Evolutionary conservation across 306 rosid genomes (phyloP).

Genomic region (Sicyos edulis): DNA sequence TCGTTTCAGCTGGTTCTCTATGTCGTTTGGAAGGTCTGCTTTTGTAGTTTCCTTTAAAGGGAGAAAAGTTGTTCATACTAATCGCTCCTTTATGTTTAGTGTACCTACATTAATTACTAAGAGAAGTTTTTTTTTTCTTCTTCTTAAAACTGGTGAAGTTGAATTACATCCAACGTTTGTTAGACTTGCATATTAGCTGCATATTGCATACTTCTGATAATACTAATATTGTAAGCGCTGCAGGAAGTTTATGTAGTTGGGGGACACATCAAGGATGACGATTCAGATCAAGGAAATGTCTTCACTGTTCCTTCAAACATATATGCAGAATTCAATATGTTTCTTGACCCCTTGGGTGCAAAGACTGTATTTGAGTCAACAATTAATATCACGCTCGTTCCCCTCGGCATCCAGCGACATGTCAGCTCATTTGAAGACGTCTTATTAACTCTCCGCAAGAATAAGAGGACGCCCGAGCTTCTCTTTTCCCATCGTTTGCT

Average conservation of each 20-base stretch:
- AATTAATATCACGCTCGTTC: slow-evolving; percentile 61
- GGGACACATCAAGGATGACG: slow-evolving; percentile 51
- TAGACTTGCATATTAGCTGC: too few species aligned
- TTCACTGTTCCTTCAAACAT: slow-evolving; percentile 61
- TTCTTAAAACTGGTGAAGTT: too few species aligned
- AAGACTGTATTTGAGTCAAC: slow-evolving; percentile 51
- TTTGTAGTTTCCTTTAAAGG: neutral
- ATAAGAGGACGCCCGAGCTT: slow-evolving; percentile 33
- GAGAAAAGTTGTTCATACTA: neutral
- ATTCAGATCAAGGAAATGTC: slow-evolving; percentile 56
- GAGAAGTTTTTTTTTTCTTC: too few species aligned
- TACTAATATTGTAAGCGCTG: neutral
- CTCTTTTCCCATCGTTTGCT: slow-evolving; percentile 41
- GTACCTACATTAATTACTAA: neutral
- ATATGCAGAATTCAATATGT: slow-evolving; percentile 86
- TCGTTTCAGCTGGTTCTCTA: neutral
- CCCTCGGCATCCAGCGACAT: slow-evolving; percentile 49
- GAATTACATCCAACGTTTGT: too few species aligned
- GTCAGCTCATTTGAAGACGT: slow-evolving; percentile 44
- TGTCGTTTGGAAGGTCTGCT: neutral
- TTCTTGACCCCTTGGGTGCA: slow-evolving; percentile 80
- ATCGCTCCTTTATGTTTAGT: neutral
- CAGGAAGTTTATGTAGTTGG: slow-evolving; percentile 82
- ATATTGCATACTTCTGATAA: neutral
- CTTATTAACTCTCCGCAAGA: slow-evolving; percentile 23